These are phyloP conservation scores for Leccinum truebloodii DNA, from an alignment of 768 basidiomycete species.

Conservation along the genomic window DNA sequence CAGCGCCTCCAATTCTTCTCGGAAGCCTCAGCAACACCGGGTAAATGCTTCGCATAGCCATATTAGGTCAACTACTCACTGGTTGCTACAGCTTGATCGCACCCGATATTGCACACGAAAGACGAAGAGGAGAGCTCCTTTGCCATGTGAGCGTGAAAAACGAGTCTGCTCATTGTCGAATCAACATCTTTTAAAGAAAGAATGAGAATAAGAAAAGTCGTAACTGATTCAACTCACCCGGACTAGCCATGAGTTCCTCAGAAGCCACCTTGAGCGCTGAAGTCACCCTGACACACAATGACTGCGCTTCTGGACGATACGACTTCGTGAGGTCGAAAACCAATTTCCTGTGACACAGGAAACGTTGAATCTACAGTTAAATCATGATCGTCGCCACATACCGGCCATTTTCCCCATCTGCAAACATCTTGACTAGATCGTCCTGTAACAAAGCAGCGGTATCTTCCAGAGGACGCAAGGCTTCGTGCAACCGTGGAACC, in stretches of 20 bases:
- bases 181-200: conserved; percentile 6
- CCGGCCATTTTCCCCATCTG: conserved; percentile 44
- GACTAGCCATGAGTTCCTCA: conserved; percentile 31
- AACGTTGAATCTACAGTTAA: background rate
- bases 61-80: conserved; percentile 33
- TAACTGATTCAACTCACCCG: conserved; percentile 34
- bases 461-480: conserved; percentile 42
- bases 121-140: conserved; percentile 46
- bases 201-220: conserved; percentile 6
- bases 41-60: conserved; percentile 6
- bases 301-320: conserved; percentile 54
- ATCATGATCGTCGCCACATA: conserved; percentile 31
- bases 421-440: conserved; percentile 52
- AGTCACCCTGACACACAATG: conserved; percentile 44
- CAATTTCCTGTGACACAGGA: conserved; percentile 38
- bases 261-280: conserved; percentile 41
- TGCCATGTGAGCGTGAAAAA: conserved; percentile 52
- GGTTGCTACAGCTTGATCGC: conserved; percentile 34
- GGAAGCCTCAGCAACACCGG: conserved; percentile 46
- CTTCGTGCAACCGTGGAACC: conserved; percentile 58
- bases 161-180: conserved; percentile 33
- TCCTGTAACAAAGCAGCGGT: conserved; percentile 57
- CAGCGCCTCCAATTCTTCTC: conserved; percentile 39
- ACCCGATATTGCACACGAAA: conserved; percentile 45
- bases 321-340: conserved; percentile 41